Conservation (phyloP, 805 yeast genomes). For the Saccharomycopsis guyanensis region DNA sequence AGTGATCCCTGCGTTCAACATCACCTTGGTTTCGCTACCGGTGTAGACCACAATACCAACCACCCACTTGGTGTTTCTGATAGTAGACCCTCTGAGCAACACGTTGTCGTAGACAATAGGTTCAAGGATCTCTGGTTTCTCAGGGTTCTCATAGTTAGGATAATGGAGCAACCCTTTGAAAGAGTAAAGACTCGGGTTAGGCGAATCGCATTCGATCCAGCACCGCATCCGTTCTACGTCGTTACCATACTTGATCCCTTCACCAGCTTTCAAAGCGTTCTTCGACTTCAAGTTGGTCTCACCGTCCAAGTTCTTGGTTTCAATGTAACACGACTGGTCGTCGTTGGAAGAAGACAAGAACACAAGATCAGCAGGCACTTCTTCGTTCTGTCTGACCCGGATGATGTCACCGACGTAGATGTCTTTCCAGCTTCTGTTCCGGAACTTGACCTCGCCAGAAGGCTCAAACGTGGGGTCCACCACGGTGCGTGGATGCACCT, state of each 20-base stretch:
- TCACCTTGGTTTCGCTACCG: constrained; percentile 67
- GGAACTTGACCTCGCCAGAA: constrained; percentile 34
- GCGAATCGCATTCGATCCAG: constrained; percentile 64
- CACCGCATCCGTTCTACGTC: constrained; percentile 54
- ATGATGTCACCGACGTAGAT: constrained; percentile 70
- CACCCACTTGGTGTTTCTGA: constrained; percentile 72
- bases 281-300: constrained; percentile 68
- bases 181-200: constrained; percentile 55
- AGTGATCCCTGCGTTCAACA: constrained; percentile 71
- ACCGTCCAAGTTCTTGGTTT: constrained; percentile 65
- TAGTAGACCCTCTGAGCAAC: constrained; percentile 62
- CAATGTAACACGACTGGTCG: constrained; percentile 64
- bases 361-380: constrained; percentile 70
- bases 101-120: constrained; percentile 56
- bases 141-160: constrained; percentile 28
- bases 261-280: constrained; percentile 46
- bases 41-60: constrained; percentile 71
- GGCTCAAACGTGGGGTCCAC: constrained; percentile 28
- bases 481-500: constrained; percentile 27
- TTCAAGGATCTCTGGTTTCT: constrained; percentile 33
- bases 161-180: constrained; percentile 62
- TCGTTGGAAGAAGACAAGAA: constrained; percentile 61
- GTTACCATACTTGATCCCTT: constrained; percentile 42
- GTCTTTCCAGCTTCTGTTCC: constrained; percentile 58
- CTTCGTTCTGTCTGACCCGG: constrained; percentile 61